Evolutionary conservation across 1,284 basidiomycete species (phyloP), one percentile per base, ranked within the genome.

Genomic region (Peniophora sp.): DNA sequence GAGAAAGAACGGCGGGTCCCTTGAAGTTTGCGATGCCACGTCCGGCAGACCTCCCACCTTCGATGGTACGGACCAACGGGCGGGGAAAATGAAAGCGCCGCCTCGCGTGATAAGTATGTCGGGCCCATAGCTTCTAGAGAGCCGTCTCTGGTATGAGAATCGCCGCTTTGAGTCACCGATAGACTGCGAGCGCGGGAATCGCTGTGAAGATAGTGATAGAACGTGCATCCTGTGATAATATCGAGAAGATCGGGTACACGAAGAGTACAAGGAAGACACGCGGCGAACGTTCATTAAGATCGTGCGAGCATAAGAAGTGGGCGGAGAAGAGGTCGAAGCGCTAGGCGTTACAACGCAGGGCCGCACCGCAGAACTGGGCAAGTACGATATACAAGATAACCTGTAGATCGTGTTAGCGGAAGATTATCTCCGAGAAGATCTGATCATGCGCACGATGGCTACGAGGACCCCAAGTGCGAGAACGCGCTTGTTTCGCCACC

Each of bases 401-500:
- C 85, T 89, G 58, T 43, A 35, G 45, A 38, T 51, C 24, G 53
- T 47, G 22, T 48, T 47, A 48, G 6, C 17, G 17, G 49, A 35
- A 50, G 52, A 34, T n/a, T n/a, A 56, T 11, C 27, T 32, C 27
- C 27, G 47, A 36, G 32, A 34, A 32, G 2, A 55, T 45, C 12
- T 50, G 54, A 14, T 58, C 38, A 52, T n/a, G 78, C 87, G 71
- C 64, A 92, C 89, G 61, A 96, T 57, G 8, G 69, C 83, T 36
- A 95, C 89, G 45, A 94, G 67, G 9, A 83, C 73, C 44, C 80
- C 79, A 38, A 97, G 68, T 2, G 72, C 81, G 59, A 91, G 63
- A 47, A 93, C 81, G 67, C 89, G 85, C 56, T 75, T 83, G 63
- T 92, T 96, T 69, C 83, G 86, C 94, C 94, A 99, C 92, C 96